Conservation (phyloP, 768 basidiomycete species). For the Termitomyces eurrhizus region DNA sequence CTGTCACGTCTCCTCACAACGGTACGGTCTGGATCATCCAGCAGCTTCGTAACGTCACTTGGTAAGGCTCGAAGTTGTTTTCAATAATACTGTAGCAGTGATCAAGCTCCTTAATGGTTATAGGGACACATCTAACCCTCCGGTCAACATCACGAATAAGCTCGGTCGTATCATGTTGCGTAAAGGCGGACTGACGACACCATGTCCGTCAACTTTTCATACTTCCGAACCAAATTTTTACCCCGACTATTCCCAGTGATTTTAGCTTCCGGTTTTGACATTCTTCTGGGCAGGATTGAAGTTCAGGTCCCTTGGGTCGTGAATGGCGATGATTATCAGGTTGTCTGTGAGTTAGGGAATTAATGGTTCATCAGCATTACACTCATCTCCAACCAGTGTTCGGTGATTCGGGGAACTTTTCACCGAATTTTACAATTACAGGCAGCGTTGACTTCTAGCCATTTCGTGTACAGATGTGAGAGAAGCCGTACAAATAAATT, state of each 20-base stretch:
- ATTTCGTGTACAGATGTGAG: neutral
- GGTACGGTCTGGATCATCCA: conserved; percentile 35
- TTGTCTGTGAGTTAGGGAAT: conserved; percentile 21
- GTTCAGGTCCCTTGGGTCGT: conserved; percentile 23
- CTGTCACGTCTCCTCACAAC: conserved; percentile 26
- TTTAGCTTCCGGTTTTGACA: conserved; percentile 22
- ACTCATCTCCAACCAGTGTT: conserved; percentile 30
- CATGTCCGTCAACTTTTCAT: conserved; percentile 10
- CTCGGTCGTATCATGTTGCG: conserved; percentile 31
- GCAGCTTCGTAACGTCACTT: conserved; percentile 32
- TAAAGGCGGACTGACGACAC: conserved; percentile 21
- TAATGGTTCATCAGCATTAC: neutral
- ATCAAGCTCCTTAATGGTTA: conserved; percentile 3
- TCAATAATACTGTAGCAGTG: conserved; percentile 2
- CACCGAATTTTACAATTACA: conserved; percentile 13
- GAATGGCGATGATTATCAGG: conserved; percentile 19
- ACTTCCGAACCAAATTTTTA: neutral
- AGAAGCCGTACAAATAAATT: neutral
- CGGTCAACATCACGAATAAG: conserved; percentile 35
- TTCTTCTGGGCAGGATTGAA: conserved; percentile 21
- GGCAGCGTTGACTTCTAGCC: neutral
- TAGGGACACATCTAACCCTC: conserved; percentile 28
- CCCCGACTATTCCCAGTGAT: conserved; percentile 10
- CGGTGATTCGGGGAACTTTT: conserved; percentile 46
- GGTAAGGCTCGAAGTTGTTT: conserved; percentile 23